Evolutionary conservation across 768 basidiomycete genomes (phyloP).

Genomic region (Ephemerocybe angulata): DNA sequence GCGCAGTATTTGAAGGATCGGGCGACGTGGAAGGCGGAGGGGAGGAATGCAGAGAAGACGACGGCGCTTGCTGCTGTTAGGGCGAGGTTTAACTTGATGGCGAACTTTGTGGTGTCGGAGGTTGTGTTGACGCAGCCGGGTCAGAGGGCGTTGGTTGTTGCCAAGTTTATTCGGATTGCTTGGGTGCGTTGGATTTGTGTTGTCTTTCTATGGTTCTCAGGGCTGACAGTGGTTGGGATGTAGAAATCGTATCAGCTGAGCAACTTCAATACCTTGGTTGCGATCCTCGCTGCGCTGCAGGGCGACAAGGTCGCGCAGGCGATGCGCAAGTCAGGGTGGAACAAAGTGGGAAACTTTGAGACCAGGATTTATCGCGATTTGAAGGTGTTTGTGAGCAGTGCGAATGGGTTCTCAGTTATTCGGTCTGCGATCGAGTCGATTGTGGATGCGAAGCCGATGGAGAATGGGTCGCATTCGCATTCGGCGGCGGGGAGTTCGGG

Average conservation of each 20-base stretch:
- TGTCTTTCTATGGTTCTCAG: neutral
- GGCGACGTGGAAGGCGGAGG: conserved; percentile 62
- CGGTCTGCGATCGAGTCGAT: conserved; percentile 61
- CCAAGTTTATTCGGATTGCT: conserved; percentile 82
- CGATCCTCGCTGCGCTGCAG: conserved; percentile 74
- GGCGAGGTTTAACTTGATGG: conserved; percentile 81
- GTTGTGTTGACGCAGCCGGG: conserved; percentile 68
- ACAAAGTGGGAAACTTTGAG: conserved; percentile 65
- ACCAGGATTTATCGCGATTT: conserved; percentile 70
- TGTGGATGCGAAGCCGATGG: conserved; percentile 61
- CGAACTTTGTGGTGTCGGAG: conserved; percentile 78
- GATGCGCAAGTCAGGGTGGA: conserved; percentile 62
- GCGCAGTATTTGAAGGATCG: conserved; percentile 74
- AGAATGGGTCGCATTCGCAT: conserved; percentile 49
- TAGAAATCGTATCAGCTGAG: conserved; percentile 79
- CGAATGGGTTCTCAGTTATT: conserved; percentile 73
- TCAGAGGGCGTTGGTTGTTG: conserved; percentile 61
- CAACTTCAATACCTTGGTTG: conserved; percentile 77
- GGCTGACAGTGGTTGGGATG: neutral
- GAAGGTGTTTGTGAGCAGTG: conserved; percentile 57
- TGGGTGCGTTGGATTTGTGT: conserved; percentile 50
- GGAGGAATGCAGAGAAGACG: conserved; percentile 54
- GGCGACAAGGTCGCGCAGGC: conserved; percentile 65
- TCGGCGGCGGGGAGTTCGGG: conserved; percentile 44
- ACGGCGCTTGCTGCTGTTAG: conserved; percentile 71